Evolutionary conservation across 139 green algal species (phyloP).

Genomic region (Coccomyxa sp.): DNA sequence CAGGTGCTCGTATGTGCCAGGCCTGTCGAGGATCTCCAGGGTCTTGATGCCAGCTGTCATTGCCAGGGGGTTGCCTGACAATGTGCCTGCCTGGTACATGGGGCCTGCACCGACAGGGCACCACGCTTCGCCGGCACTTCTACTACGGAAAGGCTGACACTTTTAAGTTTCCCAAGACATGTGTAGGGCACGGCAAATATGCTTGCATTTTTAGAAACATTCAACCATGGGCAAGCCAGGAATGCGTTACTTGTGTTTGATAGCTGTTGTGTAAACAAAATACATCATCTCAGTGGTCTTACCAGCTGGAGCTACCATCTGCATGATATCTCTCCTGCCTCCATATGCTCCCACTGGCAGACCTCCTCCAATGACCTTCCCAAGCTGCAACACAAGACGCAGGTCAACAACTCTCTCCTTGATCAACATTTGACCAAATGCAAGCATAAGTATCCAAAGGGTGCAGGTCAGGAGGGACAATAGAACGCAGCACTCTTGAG

Average conservation of each 20-base stretch:
- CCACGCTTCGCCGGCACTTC: too few species aligned
- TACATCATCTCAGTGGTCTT: background rate
- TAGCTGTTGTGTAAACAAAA: background rate
- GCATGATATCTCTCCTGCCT: slow-evolving; percentile 95
- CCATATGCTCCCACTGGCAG: slow-evolving; percentile 98
- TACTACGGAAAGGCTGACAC: too few species aligned
- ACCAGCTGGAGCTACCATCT: slow-evolving; percentile 93
- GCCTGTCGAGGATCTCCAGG: slow-evolving; percentile 89
- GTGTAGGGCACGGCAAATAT: too few species aligned
- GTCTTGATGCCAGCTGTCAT: slow-evolving; percentile 99
- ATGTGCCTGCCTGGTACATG: slow-evolving; percentile 80
- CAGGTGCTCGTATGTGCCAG: slow-evolving; percentile 94
- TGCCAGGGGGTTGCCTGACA: slow-evolving; percentile 97
- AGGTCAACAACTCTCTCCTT: too few species aligned
- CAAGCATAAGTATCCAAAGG: too few species aligned
- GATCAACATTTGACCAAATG: too few species aligned
- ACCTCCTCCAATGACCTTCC: slow-evolving; percentile 98
- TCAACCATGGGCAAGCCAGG: background rate
- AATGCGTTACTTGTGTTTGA: background rate
- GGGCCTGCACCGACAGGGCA: background rate
- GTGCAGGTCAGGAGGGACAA: too few species aligned
- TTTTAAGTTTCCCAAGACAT: too few species aligned
- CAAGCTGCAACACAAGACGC: too few species aligned
- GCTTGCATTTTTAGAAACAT: too few species aligned
- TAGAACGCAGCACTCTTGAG: too few species aligned